Evolutionary conservation across 805 yeast species (phyloP), one percentile per base, ranked within the genome.

Genomic region (Yamadazyma scolyti): DNA sequence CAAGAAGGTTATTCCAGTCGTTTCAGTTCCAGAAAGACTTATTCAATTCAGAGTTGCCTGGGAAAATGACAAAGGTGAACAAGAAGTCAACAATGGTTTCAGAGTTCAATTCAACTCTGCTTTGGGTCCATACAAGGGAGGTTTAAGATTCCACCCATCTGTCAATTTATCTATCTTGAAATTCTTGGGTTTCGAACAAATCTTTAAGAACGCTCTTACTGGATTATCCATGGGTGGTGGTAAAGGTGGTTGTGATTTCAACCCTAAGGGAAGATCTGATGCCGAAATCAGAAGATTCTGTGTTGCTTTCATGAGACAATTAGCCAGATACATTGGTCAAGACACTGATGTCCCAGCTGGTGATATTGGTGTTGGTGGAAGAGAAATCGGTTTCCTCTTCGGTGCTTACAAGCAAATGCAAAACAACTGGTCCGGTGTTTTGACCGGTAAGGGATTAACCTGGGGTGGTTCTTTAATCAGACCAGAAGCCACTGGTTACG

Each of bases 381-480:
- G 94, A 66, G 95, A 87, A 71, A 75, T 88, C 46, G 96, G 97
- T 51, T 90, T 63, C 84, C 71, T 90, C 61, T 93, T 87, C 52
- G 98, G 98, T 69, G 96, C 96, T 49, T 90, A 85, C 88, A 87
- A 88, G 77, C 73, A 75, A 53, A 74, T 75, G 79, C 82, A 76
- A 68, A 90, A 90, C 81, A 73, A 79, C 58, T 90, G 88, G 82
- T 90, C 90, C 64, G 97, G 97, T 76, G 94, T 90, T 31, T 75
- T 90, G 52, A 90, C 98, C 60, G 98, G 98, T 68, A 90, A 90
- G 75, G 97, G 97, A 56, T 75, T 89, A 57, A 71, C 82, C 61
- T 93, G 97, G 96, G 98, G 98, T 77, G 98, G 97, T 56, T 90
- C 97, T 54, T 75, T 90, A 62, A 89, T 90, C 70, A 84, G 98